These are phyloP conservation scores for maize (Zea mays) DNA, from an alignment of 176 grass and related monocot species.

Conservation along the genomic window Zm-B73-REFERENCE-NAM-5.0 NC_050105.1:84260001-84260500, in stretches of 20 bases:
- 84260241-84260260: neutral
- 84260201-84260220: neutral
- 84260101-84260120: neutral
- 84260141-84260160: neutral
- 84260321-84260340: neutral
- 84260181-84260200: neutral
- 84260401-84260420: no score
- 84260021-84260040: neutral
- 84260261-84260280: neutral
- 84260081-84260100: neutral
- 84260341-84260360: no score
- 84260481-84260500: no score
- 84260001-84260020: neutral
- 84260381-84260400: no score
- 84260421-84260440: no score
- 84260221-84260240: neutral
- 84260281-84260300: neutral
- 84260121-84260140: neutral
- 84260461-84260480: no score
- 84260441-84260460: no score
- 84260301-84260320: slow-evolving; percentile 17
- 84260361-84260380: no score
- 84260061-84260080: neutral
- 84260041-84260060: neutral
- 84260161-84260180: neutral